Evolutionary conservation across 192 early-diverging fungal species (phyloP).

Genomic region (Backusella morwellensis): DNA sequence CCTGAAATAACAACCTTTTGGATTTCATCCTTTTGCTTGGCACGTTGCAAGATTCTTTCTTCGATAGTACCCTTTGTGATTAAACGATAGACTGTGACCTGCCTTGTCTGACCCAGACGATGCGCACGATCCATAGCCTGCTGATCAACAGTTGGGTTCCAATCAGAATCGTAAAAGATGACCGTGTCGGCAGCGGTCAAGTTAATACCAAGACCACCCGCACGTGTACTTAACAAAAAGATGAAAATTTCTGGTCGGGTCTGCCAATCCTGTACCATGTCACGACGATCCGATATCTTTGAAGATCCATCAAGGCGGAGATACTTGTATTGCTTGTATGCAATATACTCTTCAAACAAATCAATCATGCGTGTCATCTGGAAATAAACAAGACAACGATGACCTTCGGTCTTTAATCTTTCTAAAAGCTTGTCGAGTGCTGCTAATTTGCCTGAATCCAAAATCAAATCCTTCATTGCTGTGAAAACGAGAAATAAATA

Average conservation of each 20-base stretch:
- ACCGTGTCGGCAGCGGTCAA: constrained; percentile 89
- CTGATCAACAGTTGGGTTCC: constrained; percentile 91
- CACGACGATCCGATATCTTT: constrained; percentile 82
- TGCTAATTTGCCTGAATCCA: constrained; percentile 78
- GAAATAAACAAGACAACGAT: constrained; percentile 83
- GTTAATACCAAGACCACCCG: constrained; percentile 88
- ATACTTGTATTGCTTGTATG: constrained; percentile 84
- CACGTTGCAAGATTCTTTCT: constrained; percentile 76
- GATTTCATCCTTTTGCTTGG: constrained; percentile 90
- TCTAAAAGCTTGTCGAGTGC: constrained; percentile 69
- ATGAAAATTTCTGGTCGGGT: constrained; percentile 83
- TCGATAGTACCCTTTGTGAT: constrained; percentile 83
- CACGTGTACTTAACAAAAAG: constrained; percentile 80
- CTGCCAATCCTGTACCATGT: constrained; percentile 94
- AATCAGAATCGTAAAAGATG: constrained; percentile 86
- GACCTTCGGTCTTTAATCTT: constrained; percentile 71
- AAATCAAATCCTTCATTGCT: constrained; percentile 72
- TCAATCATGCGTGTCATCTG: constrained; percentile 92
- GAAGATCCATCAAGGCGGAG: constrained; percentile 87
- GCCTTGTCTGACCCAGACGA: constrained; percentile 80
- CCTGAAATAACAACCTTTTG: constrained; percentile 93
- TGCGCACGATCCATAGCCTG: constrained; percentile 92
- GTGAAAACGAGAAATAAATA: background rate
- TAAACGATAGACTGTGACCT: constrained; percentile 81
- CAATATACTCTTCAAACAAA: constrained; percentile 84